A percentile compares a stretch with the other conserved stretches of the same genome.
These are phyloP conservation scores for Penicillium steckii DNA, from an alignment of 495 filamentous ascomycete species.

Conservation along the genomic window DNA sequence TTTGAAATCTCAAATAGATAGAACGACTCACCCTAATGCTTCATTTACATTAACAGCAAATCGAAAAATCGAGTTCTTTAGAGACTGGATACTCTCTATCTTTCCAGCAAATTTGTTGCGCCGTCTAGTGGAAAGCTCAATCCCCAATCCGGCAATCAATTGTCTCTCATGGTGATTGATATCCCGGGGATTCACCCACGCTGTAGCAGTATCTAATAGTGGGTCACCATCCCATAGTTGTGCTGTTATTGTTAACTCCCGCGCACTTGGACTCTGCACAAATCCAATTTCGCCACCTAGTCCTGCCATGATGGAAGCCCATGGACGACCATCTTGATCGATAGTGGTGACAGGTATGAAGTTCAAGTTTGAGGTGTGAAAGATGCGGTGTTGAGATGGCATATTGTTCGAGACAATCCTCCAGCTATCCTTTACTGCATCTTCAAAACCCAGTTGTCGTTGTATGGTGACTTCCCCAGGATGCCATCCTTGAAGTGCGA, in stretches of 20 bases:
- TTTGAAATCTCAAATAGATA: neutral
- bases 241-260: conserved; percentile 2
- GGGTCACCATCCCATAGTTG: conserved; percentile 19
- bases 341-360: conserved; percentile 16
- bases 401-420: conserved; percentile 2
- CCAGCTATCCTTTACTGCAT: conserved; percentile 13
- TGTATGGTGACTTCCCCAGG: conserved; percentile 16
- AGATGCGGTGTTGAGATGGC: conserved; percentile 18
- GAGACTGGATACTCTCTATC: neutral
- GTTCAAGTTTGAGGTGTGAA: conserved; percentile 14
- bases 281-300: conserved; percentile 10
- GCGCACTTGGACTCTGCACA: conserved; percentile 10
- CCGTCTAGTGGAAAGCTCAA: conserved; percentile 16
- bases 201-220: conserved; percentile 4
- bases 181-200: neutral
- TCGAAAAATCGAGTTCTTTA: conserved; percentile 1
- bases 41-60: conserved; percentile 10
- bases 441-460: conserved; percentile 13
- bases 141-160: conserved; percentile 15
- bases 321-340: conserved; percentile 15
- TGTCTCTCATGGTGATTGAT: conserved; percentile 1
- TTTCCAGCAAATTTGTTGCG: conserved; percentile 18
- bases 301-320: conserved; percentile 17
- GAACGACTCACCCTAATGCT: conserved; percentile 9
- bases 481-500: conserved; percentile 18